A percentile compares a stretch with the other conserved stretches of the same genome.
Conservation (phyloP, 2,329 filamentous ascomycete species). For the Pseudogymnoascus sp. region DNA sequence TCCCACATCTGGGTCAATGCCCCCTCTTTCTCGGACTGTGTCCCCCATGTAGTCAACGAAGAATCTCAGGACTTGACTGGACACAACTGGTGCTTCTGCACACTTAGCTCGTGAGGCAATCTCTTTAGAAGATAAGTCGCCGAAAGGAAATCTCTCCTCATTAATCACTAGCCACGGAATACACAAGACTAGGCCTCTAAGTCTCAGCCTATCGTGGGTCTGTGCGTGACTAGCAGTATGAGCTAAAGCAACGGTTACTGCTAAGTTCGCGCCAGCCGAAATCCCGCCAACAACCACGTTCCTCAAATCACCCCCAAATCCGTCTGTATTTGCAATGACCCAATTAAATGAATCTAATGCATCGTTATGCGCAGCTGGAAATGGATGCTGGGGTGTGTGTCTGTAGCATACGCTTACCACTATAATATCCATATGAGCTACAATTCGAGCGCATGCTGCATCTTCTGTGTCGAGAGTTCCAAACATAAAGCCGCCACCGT, state of each 20-base stretch:
- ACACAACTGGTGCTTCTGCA: no score
- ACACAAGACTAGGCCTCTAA: no score
- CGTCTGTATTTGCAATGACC: conserved; percentile 38
- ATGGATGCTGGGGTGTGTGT: conserved; percentile 47
- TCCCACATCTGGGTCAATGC: no score
- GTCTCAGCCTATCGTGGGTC: no score
- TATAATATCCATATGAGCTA: conserved; percentile 23
- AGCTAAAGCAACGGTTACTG: conserved; percentile 35
- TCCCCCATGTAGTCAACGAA: no score
- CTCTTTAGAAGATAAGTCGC: no score
- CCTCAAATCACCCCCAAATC: conserved; percentile 33
- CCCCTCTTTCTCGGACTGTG: no score
- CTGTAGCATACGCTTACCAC: conserved; percentile 48
- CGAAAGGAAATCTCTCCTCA: no score
- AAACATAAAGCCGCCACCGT: conserved; percentile 51
- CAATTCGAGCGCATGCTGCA: conserved; percentile 41
- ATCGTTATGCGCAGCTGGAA: conserved; percentile 48
- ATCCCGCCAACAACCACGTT: conserved; percentile 41
- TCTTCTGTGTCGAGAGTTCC: conserved; percentile 49
- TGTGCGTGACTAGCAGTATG: conserved; percentile 28
- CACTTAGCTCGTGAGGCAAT: no score
- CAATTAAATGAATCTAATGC: conserved; percentile 47
- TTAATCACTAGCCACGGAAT: no score
- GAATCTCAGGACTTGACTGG: no score
- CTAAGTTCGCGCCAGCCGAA: conserved; percentile 40